Conservation (phyloP, 202 grass and related monocot genomes). For the Tripidium arundinaceum region DNA sequence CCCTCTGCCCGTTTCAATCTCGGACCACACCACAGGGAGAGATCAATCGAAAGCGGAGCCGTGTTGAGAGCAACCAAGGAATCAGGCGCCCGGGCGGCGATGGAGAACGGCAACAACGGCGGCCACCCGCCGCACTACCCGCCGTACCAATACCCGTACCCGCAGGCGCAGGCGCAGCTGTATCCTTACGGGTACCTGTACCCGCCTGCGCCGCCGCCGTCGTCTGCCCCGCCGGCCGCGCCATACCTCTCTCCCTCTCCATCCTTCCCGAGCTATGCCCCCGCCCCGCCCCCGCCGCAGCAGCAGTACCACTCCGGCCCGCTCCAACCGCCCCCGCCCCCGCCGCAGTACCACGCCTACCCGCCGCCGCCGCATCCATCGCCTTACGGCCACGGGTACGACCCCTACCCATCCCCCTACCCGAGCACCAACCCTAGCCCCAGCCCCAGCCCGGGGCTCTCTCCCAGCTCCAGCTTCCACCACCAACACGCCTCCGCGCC, state of each 20-base stretch:
- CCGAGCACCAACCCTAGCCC: constrained; percentile 24
- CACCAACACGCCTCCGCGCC: constrained; percentile 16
- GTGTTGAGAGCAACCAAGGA: neutral
- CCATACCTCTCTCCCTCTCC: constrained; percentile 34
- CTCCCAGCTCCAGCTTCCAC: constrained; percentile 42
- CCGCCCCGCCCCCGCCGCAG: constrained; percentile 21
- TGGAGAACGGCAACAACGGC: constrained; percentile 39
- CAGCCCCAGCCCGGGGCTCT: constrained; percentile 19
- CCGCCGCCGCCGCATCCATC: constrained; percentile 27
- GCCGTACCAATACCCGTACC: constrained; percentile 37
- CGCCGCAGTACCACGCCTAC: constrained; percentile 21
- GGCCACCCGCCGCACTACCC: constrained; percentile 30
- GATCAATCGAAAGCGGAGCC: neutral
- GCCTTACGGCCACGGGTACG: constrained; percentile 26
- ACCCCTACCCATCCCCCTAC: constrained; percentile 17
- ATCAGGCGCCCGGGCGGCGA: constrained; percentile 2
- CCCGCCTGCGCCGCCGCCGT: constrained; percentile 20
- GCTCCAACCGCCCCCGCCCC: constrained; percentile 41
- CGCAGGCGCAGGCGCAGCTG: neutral
- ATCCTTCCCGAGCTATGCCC: constrained; percentile 39
- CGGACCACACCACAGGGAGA: neutral
- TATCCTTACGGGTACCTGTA: constrained; percentile 21
- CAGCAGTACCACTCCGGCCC: constrained; percentile 46
- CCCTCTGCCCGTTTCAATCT: neutral
- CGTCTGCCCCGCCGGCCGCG: neutral